These are phyloP conservation scores for Cryptococcus maquisensis DNA, from an alignment of 1,284 basidiomycete genomes.

Conservation along the genomic window DNA sequence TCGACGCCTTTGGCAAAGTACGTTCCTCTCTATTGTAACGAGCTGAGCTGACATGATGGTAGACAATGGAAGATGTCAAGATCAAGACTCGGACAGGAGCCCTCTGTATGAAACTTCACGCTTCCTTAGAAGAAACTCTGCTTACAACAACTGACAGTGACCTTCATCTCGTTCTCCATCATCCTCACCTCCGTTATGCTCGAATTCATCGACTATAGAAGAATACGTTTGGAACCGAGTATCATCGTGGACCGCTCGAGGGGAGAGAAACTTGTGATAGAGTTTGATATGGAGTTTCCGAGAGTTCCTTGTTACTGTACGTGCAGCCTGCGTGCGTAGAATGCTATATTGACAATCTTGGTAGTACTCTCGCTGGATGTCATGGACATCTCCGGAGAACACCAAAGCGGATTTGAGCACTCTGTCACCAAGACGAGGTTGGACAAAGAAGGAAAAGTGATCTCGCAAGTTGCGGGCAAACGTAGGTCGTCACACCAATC, in stretches of 20 bases:
- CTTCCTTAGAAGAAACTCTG: background rate
- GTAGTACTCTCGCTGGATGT: slow-evolving; percentile 89
- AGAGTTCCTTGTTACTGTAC: slow-evolving; percentile 93
- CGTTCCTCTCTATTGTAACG: slow-evolving; percentile 18
- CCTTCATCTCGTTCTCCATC: slow-evolving; percentile 83
- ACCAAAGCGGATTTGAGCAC: slow-evolving; percentile 83
- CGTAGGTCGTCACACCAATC: slow-evolving; percentile 21
- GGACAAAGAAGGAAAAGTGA: slow-evolving; percentile 57
- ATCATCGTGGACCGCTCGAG: slow-evolving; percentile 88
- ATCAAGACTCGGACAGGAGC: slow-evolving; percentile 93
- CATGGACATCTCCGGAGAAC: slow-evolving; percentile 97
- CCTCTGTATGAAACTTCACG: slow-evolving; percentile 59
- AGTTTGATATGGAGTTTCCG: slow-evolving; percentile 92
- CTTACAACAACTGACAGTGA: slow-evolving; percentile 59
- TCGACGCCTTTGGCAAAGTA: slow-evolving; percentile 98
- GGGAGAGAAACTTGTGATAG: slow-evolving; percentile 88
- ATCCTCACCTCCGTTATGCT: slow-evolving; percentile 86
- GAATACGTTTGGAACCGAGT: slow-evolving; percentile 78
- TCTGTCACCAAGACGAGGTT: slow-evolving; percentile 83
- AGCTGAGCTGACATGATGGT: slow-evolving; percentile 10
- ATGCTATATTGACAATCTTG: slow-evolving; percentile 3
- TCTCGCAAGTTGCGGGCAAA: slow-evolving; percentile 51
- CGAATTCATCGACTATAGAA: slow-evolving; percentile 93
- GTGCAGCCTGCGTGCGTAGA: slow-evolving; percentile 42
- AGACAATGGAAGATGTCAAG: slow-evolving; percentile 98